Conservation (phyloP, 768 basidiomycete genomes). For the Mycena venus region DNA sequence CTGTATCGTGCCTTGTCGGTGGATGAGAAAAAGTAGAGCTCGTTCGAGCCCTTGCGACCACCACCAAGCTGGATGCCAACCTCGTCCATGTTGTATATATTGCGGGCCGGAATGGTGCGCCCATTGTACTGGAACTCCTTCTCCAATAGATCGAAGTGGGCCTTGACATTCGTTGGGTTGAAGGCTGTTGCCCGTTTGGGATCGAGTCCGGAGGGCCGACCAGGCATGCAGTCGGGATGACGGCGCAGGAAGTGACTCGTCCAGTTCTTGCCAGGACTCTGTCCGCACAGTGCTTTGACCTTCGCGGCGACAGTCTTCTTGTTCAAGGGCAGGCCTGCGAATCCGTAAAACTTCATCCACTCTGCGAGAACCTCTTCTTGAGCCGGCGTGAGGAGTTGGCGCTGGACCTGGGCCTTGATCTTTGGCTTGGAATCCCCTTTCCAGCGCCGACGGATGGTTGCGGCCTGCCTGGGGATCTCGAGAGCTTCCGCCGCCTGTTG, state of each 20-base stretch:
- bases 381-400: neutral
- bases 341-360: neutral
- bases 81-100: no score
- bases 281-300: neutral
- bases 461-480: neutral
- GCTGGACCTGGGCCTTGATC: neutral
- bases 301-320: neutral
- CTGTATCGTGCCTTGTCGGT: no score
- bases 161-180: neutral
- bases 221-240: neutral
- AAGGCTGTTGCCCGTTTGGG: neutral
- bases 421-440: neutral
- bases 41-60: no score
- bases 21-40: no score
- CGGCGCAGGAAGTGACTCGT: neutral
- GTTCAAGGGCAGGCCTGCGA: neutral
- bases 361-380: neutral
- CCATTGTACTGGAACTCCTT: neutral
- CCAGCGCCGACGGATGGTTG: neutral
- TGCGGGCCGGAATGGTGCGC: neutral
- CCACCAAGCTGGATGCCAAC: no score
- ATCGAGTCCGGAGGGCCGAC: neutral
- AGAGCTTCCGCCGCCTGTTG: neutral
- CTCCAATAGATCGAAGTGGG: neutral
- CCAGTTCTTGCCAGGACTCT: neutral